phyloP scores from a whole-genome alignment of 2,329 filamentous ascomycete species.

The Aspergillus persii region DNA sequence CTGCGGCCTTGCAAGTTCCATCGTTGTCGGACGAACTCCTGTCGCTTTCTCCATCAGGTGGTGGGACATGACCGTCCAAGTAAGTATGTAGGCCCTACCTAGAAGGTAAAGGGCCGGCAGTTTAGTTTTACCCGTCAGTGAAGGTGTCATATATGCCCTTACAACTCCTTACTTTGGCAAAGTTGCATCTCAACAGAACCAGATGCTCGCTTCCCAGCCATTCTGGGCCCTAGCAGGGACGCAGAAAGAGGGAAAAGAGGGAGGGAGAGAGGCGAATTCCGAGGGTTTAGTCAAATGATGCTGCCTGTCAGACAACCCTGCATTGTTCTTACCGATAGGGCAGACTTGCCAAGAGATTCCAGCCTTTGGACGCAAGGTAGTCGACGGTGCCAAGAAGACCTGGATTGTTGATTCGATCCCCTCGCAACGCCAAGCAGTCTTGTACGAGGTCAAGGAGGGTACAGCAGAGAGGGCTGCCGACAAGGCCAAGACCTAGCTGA shows the following conservation, averaged over 20 bases:
- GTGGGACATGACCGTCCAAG: no score
- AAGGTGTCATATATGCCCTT: no score
- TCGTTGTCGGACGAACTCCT: neutral
- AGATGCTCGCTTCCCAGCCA: no score
- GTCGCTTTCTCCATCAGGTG: neutral
- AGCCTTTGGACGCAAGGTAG: neutral
- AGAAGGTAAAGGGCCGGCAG: no score
- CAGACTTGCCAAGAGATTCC: slow-evolving; percentile 1
- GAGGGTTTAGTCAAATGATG: neutral
- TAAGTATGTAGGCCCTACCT: no score
- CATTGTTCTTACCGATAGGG: neutral
- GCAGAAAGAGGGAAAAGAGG: no score
- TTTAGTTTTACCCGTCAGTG: no score
- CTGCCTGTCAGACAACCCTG: neutral
- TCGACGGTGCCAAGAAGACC: neutral
- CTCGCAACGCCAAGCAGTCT: neutral
- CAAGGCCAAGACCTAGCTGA: no score
- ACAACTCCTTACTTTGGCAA: no score
- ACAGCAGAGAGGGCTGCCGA: no score
- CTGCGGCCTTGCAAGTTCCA: neutral
- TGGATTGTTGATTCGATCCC: neutral
- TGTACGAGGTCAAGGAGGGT: neutral
- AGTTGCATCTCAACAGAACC: no score
- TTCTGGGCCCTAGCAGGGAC: no score
- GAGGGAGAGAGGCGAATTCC: neutral